Evolutionary conservation across 2,329 filamentous ascomycete genomes (phyloP).

Genomic region (Albophoma yamanashiensis): DNA sequence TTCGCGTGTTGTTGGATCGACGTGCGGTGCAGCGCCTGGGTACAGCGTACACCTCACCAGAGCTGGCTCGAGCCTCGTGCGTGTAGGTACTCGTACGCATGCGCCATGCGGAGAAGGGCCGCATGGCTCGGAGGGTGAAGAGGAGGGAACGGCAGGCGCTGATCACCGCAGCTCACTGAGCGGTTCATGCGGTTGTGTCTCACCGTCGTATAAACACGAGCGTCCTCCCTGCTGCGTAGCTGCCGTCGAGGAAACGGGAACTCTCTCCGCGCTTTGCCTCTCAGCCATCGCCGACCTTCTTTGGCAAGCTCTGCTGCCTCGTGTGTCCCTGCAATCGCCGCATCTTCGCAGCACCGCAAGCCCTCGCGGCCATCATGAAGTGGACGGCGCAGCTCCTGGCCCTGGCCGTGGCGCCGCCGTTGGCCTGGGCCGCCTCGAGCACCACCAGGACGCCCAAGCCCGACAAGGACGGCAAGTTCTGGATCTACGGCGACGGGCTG

Average conservation of each 20-base stretch:
- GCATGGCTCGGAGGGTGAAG: background rate
- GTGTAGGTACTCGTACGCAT: too few relatives aligned
- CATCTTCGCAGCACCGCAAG: background rate
- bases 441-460: slow-evolving; percentile 19
- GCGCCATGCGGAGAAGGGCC: background rate
- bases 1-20: background rate
- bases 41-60: background rate
- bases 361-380: slow-evolving; percentile 10
- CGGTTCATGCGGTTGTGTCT: background rate
- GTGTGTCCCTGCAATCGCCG: background rate
- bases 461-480: slow-evolving; percentile 58
- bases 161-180: background rate
- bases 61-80: background rate
- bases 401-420: slow-evolving; percentile 7
- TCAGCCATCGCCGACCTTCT: background rate
- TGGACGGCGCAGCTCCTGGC: slow-evolving; percentile 6
- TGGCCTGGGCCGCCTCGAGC: slow-evolving; percentile 6
- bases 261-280: background rate
- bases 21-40: background rate
- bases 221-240: background rate
- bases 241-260: background rate
- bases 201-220: background rate
- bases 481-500: slow-evolving; percentile 56
- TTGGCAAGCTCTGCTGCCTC: background rate
- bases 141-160: background rate